These are phyloP conservation scores for Solanum corneliomulleri DNA, from an alignment of 257 asterid genomes.

Conservation along the genomic window DNA sequence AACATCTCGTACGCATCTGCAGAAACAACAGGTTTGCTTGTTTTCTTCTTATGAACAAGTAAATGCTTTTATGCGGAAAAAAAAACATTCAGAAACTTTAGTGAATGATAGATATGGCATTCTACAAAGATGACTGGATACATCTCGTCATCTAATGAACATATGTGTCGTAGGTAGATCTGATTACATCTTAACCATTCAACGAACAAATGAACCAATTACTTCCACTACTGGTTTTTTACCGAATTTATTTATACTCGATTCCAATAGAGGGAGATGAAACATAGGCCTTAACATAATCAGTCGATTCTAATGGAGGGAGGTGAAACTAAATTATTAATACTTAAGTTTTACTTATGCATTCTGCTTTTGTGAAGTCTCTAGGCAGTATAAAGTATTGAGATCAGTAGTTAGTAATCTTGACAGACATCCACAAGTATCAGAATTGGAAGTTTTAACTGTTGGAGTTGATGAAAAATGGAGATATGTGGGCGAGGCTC, in stretches of 20 bases:
- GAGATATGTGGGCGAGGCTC: neutral
- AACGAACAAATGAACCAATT: neutral
- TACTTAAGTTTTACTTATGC: neutral
- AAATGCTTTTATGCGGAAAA: no score
- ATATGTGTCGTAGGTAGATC: neutral
- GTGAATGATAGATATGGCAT: neutral
- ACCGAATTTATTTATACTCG: no score
- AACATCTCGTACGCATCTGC: no score
- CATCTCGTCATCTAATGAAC: neutral
- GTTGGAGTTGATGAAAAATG: neutral
- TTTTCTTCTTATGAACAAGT: no score
- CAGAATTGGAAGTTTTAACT: neutral
- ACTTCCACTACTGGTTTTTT: neutral
- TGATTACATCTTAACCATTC: neutral
- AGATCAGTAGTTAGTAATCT: neutral
- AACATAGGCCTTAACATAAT: neutral
- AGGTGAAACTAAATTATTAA: no score
- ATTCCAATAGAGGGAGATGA: neutral
- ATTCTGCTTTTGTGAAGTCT: neutral
- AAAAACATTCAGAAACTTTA: no score
- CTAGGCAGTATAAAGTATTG: neutral
- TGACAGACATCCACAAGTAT: neutral
- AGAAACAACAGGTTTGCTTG: no score
- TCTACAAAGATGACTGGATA: neutral
- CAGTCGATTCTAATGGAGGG: neutral